Conservation (phyloP, 1,139 yeast genomes). For the Magnusiomyces magnusii region DNA sequence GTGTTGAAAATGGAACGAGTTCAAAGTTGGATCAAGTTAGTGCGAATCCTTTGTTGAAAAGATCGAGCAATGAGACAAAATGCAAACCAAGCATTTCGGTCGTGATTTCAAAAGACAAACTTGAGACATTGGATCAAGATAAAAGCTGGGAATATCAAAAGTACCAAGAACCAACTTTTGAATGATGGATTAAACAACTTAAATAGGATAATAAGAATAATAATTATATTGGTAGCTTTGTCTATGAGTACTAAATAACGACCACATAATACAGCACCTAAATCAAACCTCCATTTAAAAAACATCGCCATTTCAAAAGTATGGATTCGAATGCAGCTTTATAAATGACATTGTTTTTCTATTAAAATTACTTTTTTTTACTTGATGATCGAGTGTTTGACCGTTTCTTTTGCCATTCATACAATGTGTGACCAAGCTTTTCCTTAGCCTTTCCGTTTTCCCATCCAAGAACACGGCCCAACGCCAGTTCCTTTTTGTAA, state of each 20-base stretch:
- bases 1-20: neutral
- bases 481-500: constrained; percentile 12
- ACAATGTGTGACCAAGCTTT: constrained; percentile 11
- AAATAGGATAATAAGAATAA: no score
- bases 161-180: no score
- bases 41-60: neutral
- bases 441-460: constrained; percentile 15
- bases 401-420: constrained; percentile 8
- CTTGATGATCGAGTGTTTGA: neutral
- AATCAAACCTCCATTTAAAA: no score
- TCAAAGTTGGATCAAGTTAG: neutral
- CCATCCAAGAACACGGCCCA: constrained; percentile 15
- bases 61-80: neutral
- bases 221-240: no score
- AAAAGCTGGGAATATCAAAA: neutral
- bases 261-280: no score
- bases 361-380: neutral
- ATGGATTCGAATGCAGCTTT: no score
- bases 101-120: neutral
- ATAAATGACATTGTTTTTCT: no score
- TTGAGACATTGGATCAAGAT: neutral
- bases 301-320: no score
- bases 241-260: no score
- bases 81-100: neutral
- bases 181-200: no score